Percentiles rank a stretch among this genome's conserved stretches.
Conservation (phyloP, 805 yeast genomes). For the Cyberlindnera meyerae region DNA sequence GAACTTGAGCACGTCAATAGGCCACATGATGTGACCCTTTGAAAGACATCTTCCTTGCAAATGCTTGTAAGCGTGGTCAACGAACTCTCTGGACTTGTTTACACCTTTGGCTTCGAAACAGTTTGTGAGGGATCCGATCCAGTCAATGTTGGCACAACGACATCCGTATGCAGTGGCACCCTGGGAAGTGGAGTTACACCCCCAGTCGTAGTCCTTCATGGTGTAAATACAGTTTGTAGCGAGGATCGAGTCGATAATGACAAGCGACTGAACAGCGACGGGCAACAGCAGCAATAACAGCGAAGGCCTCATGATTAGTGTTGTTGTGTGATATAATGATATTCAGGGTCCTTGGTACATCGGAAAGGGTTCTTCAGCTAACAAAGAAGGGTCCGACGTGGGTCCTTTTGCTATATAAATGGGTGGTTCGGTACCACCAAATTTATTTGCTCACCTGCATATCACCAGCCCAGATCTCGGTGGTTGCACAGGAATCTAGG, state of each 20-base stretch:
- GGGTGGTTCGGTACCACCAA: no score
- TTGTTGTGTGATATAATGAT: no score
- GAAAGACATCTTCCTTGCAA: slow-evolving; percentile 31
- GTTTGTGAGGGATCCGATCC: slow-evolving; percentile 40
- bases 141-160: slow-evolving; percentile 37
- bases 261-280: slow-evolving; percentile 8
- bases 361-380: no score
- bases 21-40: slow-evolving; percentile 31
- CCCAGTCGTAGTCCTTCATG: slow-evolving; percentile 37
- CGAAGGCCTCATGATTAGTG: not conserved
- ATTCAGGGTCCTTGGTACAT: not conserved
- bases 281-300: slow-evolving; percentile 1
- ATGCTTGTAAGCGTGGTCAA: slow-evolving; percentile 38
- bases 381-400: no score
- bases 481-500: not conserved
- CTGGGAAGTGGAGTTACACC: slow-evolving; percentile 33
- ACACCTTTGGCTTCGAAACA: slow-evolving; percentile 35
- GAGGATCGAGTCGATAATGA: slow-evolving; percentile 32
- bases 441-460: slow-evolving; percentile 18
- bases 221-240: slow-evolving; percentile 40
- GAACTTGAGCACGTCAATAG: slow-evolving; percentile 30
- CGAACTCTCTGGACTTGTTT: slow-evolving; percentile 19
- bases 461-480: not conserved
- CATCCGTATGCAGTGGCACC: slow-evolving; percentile 33
- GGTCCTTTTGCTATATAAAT: no score